Conservation (phyloP, 2,329 filamentous ascomycete species). For the Rhytidhysteron rufulum region DNA sequence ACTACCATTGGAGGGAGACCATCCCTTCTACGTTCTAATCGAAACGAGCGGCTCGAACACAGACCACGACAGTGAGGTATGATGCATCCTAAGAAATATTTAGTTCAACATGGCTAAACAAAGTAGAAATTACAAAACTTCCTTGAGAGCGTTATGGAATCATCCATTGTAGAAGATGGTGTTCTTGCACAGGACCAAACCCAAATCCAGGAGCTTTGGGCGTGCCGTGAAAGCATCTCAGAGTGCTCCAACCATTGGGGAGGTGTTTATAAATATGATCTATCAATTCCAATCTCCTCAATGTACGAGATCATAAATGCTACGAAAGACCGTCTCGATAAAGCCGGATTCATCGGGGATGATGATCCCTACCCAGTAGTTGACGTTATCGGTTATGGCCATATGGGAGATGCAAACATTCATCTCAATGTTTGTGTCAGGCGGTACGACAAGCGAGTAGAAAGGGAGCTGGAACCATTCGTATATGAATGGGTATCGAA, state of each 20-base stretch:
- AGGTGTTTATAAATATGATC: constrained; percentile 96
- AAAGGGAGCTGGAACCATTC: constrained; percentile 85
- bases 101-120: constrained; percentile 8
- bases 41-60: constrained; percentile 94
- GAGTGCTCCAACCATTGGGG: constrained; percentile 87
- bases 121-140: constrained; percentile 77
- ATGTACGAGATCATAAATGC: constrained; percentile 90
- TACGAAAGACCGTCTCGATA: constrained; percentile 65
- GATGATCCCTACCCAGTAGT: constrained; percentile 75
- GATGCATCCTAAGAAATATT: constrained; percentile 2
- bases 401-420: constrained; percentile 96
- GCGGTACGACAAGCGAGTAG: constrained; percentile 80
- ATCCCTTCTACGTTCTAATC: constrained; percentile 94
- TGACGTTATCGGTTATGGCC: constrained; percentile 91
- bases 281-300: constrained; percentile 85
- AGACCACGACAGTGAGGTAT: constrained; percentile 75
- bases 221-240: constrained; percentile 88
- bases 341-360: constrained; percentile 69
- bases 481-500: constrained; percentile 96
- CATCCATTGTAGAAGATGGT: constrained; percentile 82
- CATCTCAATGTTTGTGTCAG: constrained; percentile 87
- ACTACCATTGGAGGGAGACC: constrained; percentile 73
- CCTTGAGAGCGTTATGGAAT: constrained; percentile 85
- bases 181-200: constrained; percentile 92
- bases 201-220: constrained; percentile 80